These are phyloP conservation scores for Beverwykella pulmonaria DNA, from an alignment of 495 filamentous ascomycete genomes.

Conservation along the genomic window DNA sequence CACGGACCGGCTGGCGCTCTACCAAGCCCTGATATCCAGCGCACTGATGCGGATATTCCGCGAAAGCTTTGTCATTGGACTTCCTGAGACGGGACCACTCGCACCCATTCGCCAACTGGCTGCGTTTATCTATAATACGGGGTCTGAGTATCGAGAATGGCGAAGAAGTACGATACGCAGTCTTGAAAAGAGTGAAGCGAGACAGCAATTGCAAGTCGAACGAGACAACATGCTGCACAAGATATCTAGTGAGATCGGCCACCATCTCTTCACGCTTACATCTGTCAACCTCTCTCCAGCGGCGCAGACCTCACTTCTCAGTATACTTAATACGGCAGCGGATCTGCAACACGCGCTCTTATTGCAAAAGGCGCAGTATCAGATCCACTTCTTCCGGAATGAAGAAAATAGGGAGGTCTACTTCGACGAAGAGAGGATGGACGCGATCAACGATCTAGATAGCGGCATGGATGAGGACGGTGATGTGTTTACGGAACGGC, in stretches of 20 bases:
- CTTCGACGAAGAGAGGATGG: conserved; percentile 31
- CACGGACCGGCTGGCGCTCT: conserved; percentile 36
- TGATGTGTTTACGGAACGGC: conserved; percentile 18
- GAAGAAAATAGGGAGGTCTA: background rate
- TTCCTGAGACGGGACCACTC: conserved; percentile 35
- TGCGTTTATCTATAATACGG: conserved; percentile 23
- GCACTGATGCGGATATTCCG: conserved; percentile 43
- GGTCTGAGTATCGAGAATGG: conserved; percentile 30
- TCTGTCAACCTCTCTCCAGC: conserved; percentile 8
- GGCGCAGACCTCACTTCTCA: conserved; percentile 15
- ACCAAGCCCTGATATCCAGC: conserved; percentile 41
- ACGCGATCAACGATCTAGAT: conserved; percentile 31
- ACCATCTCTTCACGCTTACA: conserved; percentile 20
- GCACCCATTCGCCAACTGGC: conserved; percentile 14
- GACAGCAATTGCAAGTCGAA: conserved; percentile 11
- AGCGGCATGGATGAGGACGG: conserved; percentile 29
- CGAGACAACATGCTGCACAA: conserved; percentile 17
- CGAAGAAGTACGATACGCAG: conserved; percentile 24
- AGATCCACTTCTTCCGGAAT: conserved; percentile 17
- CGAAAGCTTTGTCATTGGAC: conserved; percentile 36
- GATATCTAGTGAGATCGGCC: conserved; percentile 8
- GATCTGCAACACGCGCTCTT: conserved; percentile 28
- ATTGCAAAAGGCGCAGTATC: conserved; percentile 34
- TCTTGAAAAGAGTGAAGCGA: conserved; percentile 20
- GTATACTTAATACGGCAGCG: conserved; percentile 22